Conservation (phyloP, 2,329 filamentous ascomycete genomes). For the Aspergillus sp. region DNA sequence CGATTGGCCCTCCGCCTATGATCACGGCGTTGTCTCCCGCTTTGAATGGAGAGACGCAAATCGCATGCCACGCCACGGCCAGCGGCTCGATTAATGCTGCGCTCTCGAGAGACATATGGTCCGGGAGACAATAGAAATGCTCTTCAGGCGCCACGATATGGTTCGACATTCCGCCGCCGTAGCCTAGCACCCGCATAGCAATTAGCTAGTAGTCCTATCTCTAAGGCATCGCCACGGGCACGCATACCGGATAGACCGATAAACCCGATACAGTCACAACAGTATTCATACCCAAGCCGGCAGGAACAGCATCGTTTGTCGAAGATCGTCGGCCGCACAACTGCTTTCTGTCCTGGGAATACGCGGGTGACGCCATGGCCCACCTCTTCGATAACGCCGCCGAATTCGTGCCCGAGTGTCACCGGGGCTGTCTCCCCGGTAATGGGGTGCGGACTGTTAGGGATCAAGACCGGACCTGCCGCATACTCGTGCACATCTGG, state of each 20-base stretch:
- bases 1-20: slow-evolving; percentile 55
- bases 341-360: slow-evolving; percentile 39
- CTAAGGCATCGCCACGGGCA: too few relatives aligned
- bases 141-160: slow-evolving; percentile 17
- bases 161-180: slow-evolving; percentile 20
- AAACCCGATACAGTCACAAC: slow-evolving; percentile 49
- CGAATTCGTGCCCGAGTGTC: slow-evolving; percentile 57
- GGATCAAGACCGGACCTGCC: slow-evolving; percentile 40
- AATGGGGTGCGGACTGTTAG: slow-evolving; percentile 45
- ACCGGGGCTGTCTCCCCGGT: slow-evolving; percentile 51
- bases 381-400: slow-evolving; percentile 51
- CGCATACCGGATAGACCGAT: slow-evolving; percentile 38
- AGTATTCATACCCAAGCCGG: slow-evolving; percentile 53
- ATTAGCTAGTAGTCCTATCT: too few relatives aligned
- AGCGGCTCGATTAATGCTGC: slow-evolving; percentile 54
- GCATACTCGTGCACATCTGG: slow-evolving; percentile 46
- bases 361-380: slow-evolving; percentile 41
- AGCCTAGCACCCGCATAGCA: slow-evolving; percentile 8
- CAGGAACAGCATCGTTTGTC: slow-evolving; percentile 27
- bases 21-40: slow-evolving; percentile 43
- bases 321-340: slow-evolving; percentile 45
- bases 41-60: slow-evolving; percentile 41
- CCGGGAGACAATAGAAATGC: slow-evolving; percentile 17
- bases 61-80: slow-evolving; percentile 56
- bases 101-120: slow-evolving; percentile 34